Base-by-base conservation (phyloP, 805 yeast genomes). In the Cyberlindnera euphorbiae region DNA sequence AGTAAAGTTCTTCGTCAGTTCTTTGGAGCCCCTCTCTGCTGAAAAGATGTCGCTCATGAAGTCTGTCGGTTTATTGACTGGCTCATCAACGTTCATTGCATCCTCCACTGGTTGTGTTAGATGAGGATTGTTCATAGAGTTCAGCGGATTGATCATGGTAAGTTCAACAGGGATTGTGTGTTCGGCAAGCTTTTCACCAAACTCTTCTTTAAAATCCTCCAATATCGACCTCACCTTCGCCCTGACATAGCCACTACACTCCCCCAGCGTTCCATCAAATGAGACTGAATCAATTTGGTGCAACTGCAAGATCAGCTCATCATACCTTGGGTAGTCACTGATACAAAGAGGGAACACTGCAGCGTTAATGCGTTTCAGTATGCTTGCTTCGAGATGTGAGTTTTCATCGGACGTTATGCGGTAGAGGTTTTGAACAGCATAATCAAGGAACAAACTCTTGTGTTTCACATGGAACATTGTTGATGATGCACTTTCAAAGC, bases 91-190 rank as follows among this genome's bases (percentile, higher is more conserved):
- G 18, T 38, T 45, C 47, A 41, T 42, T 6, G 21, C 38, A 7
- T 27, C 40, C 23, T 13, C 9, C 6, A 23, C 25, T 14, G 26
- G 6, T 17, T 8, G 12, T 11, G 26, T 26, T 11, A 14, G 14
- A 13, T 5, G 14, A 7, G 27, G 11, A 9, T 26, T 8, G 7
- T 21, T 26, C 14, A 17, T 27, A 2, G 36, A 8, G 12, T 25
- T 41, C 34, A 44, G 38, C 9, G 58, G 57, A 23, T 53, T 50
- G 33, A 55, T 53, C 59, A 55, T 56, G 1, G 60, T 56, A 49
- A 53, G 52, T 14, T 56, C 57, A 8, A 48, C 45, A 15, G 51
- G 44, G 8, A 46, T 38, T 2, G 49, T 52, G 5, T 36, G 23
- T 4, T 49, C 54, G 11, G 28, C 7, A 5, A 17, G 12, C 11